Base-by-base conservation (phyloP, 2,329 filamentous ascomycete genomes). In the Shiraia sp. region DNA sequence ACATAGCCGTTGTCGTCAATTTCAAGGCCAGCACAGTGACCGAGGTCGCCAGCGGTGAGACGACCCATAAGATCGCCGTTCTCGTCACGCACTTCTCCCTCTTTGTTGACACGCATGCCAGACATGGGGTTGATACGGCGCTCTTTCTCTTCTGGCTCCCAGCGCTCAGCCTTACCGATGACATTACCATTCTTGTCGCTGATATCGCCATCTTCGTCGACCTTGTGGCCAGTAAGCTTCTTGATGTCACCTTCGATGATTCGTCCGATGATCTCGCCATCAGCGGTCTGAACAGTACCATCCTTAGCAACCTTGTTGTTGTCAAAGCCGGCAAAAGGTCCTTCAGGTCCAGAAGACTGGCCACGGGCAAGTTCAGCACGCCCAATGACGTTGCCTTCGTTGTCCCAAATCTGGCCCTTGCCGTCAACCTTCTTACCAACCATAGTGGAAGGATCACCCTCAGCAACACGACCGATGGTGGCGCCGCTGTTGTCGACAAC, bases 401-500 rank as follows among this genome's bases (percentile, higher is more conserved):
- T 80, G 61, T 81, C 79, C 80, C 81, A 84, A 63, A 84, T 80
- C 60, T 84, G 79, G 32, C 81, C 81, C 64, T 82, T 66, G 35
- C 79, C 79, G 45, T 83, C 81, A 33, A 83, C 80, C 72, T 81
- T 83, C 65, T 79, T 78, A 49, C 81, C 81, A 34, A 81, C 72
- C 55, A 85, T 72, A 44, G 73, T 75, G 51, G 75, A 72, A 30
- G 75, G 69, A 44, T 83, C 79, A 27, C 81, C 81, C 42, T 81
- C 79, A 40, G 72, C 67, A 39, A 84, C 75, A 34, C 77, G 78
- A 29, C 81, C 81, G 38, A 80, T 72, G 56, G 83, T 77, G 19
- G 73, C 74, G n/a, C 81, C 81, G 43, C 75, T 75, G 42, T 74
- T 71, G 55, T 85, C 80, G 32, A 84, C 80, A 14, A 83, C 75